Percentiles rank a stretch among this genome's conserved stretches.
These are phyloP conservation scores for Sonneratia caseolaris DNA, from an alignment of 345 rosid genomes.

Conservation along the genomic window DNA sequence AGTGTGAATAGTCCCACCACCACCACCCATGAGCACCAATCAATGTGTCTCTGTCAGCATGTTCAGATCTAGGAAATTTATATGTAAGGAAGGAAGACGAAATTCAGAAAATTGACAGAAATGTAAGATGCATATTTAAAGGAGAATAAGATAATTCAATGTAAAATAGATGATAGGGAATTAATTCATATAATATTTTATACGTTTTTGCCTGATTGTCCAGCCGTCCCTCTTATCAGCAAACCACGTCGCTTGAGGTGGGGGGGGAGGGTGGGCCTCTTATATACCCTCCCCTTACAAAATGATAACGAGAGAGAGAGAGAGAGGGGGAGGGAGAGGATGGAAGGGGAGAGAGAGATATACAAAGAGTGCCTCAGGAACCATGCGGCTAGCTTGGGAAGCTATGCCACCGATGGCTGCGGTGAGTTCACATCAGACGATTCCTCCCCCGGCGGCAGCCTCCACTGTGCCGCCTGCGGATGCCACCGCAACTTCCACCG, in stretches of 20 bases:
- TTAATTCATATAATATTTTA: no score
- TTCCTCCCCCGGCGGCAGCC: slow-evolving; percentile 23
- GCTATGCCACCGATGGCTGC: slow-evolving; percentile 80
- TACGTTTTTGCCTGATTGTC: no score
- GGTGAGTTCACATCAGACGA: slow-evolving; percentile 49
- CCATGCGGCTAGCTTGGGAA: slow-evolving; percentile 82
- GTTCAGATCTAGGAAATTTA: no score
- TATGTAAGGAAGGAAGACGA: no score
- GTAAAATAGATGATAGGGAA: no score
- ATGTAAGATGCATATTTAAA: no score
- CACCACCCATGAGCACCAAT: slow-evolving; percentile 1
- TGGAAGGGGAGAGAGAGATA: slow-evolving; percentile 15
- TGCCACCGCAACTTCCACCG: slow-evolving; percentile 99
- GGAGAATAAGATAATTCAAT: no score
- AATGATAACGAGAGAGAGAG: neutral
- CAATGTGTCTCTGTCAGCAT: neutral
- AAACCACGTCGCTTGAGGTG: neutral
- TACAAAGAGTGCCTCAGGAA: slow-evolving; percentile 80
- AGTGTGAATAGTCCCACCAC: slow-evolving; percentile 3
- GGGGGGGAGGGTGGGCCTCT: neutral
- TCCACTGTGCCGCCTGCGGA: slow-evolving; percentile 80
- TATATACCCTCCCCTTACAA: neutral
- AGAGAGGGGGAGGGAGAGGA: slow-evolving; percentile 2
- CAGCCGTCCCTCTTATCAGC: no score
- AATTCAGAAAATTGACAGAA: no score